Evolutionary conservation across 176 grass and related monocot genomes (phyloP), one percentile per base, ranked within the genome.

Genomic region (Oryza punctata): DNA sequence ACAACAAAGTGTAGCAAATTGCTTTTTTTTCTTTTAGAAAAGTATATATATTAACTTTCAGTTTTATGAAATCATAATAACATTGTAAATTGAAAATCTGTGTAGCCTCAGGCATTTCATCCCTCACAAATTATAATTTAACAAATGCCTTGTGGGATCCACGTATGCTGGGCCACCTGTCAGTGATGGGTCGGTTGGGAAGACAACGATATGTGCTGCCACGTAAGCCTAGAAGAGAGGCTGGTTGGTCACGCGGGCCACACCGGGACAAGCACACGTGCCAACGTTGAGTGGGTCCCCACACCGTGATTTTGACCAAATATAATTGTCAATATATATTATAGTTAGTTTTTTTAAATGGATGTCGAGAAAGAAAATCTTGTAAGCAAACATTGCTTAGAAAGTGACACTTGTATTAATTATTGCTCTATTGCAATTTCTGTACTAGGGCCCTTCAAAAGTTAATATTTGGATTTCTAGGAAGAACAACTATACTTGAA

Each of bases 201-300:
- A 65, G 54, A 60, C 54, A 60, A 23, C 3, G 5, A 3, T 27
- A 14, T 5, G 6, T 35, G 38, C 25, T 79, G 27, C 59, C 41
- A 49, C 29, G 25, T 25, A 65, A 27, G 32, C 69, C 57, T 80
- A 30, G 7, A 41, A 32, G 2, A 10, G 72, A 40, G 85, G 10
- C 60, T 79, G 63, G 19, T 43, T 73, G 61, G 81, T 23, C 32
- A 33, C 13, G 66, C 19, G 33, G 61, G 37, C n/a, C 68, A 73
- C 49, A 78, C 68, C 12, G 21, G 68, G 67, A 90, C 88, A 86
- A 13, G 88, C 88, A 78, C 88, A 90, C 83, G 84, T 78, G 88
- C 60, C 5, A 78, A 29, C 66, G 8, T 21, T 19, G 23, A 46
- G 72, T 82, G 79, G 63, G 16, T 37, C 78, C 78, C 66, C n/a